Base-by-base conservation (phyloP, 352 stramenopile genomes). In the Phytopythium boreale region DNA sequence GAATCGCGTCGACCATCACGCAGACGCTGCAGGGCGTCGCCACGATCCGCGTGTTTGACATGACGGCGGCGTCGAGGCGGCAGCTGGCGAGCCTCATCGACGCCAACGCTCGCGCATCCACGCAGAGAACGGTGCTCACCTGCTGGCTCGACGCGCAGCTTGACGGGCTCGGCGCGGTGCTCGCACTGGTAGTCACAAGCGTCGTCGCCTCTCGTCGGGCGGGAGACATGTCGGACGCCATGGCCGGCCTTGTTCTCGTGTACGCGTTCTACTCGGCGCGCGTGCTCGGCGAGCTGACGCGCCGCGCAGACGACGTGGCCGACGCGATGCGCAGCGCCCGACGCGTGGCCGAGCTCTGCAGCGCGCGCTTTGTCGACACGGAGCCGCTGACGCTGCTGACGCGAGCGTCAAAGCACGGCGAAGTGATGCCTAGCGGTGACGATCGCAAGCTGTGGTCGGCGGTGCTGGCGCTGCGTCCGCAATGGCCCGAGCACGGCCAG, bases 101-200 rank as follows among this genome's bases (percentile, higher is more conserved):
- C 64, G 55, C 79, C 37, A 91, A 92, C 71, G 84, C 82, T 1
- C 77, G 77, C 55, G 95, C 96, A 7, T 98, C 98, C 63, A 86
- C 97, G 63, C 70, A 96, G 12, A 83, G 94, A 20, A 97, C 96
- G 66, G 64, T 88, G 26, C 88, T 97, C 29, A 98, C 98, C 65
- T 96, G 96, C 46, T 99, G 97, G 97, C 75, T 99, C 8, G 94
- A 89, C 8, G 81, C 99, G 50, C 86, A 97, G 10, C 78, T 99
- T 14, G 95, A 92, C 44, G 72, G 72, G n/a, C 66, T 95, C 4
- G 82, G 84, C 1, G 82, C 95, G 11, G 39, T 97, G n/a, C 96
- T 99, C 61, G 93, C 98, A 14, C 82, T 88, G 34, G 80, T 79
- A 17, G 82, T 98, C 11, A 89, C 91, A n/a, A 75, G 98, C 36